phyloP scores from a whole-genome alignment of 169 alveolate species.

The Ichthyophthirius multifiliis region DNA sequence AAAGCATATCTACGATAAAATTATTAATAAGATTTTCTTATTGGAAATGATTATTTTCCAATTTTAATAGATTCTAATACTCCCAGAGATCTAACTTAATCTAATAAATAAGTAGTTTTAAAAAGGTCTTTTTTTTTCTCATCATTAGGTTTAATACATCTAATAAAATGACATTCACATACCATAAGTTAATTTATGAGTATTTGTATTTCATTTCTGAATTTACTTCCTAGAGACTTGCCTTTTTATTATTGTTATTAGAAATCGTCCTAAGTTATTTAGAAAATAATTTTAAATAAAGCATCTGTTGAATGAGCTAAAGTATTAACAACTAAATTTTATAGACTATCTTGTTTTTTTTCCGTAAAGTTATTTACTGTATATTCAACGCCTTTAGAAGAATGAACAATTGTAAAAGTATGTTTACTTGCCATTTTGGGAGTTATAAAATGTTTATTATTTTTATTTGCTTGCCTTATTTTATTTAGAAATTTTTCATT shows the following conservation, averaged over 20 bases:
- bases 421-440: constrained; percentile 38
- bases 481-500: constrained; percentile 30
- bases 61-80: constrained; percentile 92
- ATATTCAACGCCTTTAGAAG: constrained; percentile 85
- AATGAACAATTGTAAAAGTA: constrained; percentile 69
- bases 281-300: too few species aligned
- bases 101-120: constrained; percentile 62
- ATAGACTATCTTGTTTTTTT: constrained; percentile 77
- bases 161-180: constrained; percentile 82
- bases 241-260: too few species aligned
- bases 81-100: constrained; percentile 84
- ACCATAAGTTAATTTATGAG: constrained; percentile 50
- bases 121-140: constrained; percentile 53
- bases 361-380: constrained; percentile 58
- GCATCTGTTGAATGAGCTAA: constrained; percentile 33
- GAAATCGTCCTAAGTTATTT: too few species aligned
- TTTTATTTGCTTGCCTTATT: constrained; percentile 23
- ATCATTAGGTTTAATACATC: constrained; percentile 85
- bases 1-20: constrained; percentile 77
- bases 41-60: constrained; percentile 94
- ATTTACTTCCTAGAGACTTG: constrained; percentile 17
- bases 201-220: constrained; percentile 31
- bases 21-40: constrained; percentile 87
- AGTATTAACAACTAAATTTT: constrained; percentile 16
- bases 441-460: constrained; percentile 15